phyloP scores from a whole-genome alignment of 2,329 filamentous ascomycete species.

The Didymella pomorum region DNA sequence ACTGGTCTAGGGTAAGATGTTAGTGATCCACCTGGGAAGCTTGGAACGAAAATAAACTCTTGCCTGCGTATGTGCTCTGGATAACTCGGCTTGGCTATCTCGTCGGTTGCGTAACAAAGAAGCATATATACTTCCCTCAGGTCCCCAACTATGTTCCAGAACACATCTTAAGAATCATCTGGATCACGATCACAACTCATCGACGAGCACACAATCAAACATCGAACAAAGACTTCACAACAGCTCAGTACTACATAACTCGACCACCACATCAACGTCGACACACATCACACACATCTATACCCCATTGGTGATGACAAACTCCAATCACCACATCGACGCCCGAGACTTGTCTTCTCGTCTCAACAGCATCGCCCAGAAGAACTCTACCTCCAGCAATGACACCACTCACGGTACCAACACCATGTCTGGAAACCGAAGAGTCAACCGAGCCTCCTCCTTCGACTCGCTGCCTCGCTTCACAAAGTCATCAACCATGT shows the following conservation, averaged over 20 bases:
- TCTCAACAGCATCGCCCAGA: conserved; percentile 28
- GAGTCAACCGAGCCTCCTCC: conserved; percentile 41
- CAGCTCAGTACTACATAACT: conserved; percentile 11
- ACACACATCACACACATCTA: not conserved
- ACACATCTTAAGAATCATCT: conserved; percentile 4
- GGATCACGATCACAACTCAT: conserved; percentile 1
- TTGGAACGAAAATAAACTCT: conserved; percentile 16
- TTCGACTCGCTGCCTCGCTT: conserved; percentile 34
- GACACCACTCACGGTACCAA: conserved; percentile 20
- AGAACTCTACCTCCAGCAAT: conserved; percentile 17
- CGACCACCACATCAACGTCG: conserved; percentile 7
- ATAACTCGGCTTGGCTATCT: conserved; percentile 17
- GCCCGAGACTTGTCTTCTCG: conserved; percentile 37
- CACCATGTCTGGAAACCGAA: conserved; percentile 29
- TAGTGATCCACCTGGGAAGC: conserved; percentile 10
- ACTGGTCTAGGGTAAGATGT: conserved; percentile 23
- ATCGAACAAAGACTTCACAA: not conserved
- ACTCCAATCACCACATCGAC: conserved; percentile 37
- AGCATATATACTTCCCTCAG: conserved; percentile 17
- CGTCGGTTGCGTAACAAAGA: not conserved
- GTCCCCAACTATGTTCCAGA: conserved; percentile 6
- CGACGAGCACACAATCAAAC: not conserved
- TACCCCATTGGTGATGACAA: conserved; percentile 41
- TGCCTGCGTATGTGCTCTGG: conserved; percentile 12
- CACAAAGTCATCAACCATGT: conserved; percentile 40